Conservation (phyloP, 108 stramenopile genomes). For the Mediolabrus comicus region DNA sequence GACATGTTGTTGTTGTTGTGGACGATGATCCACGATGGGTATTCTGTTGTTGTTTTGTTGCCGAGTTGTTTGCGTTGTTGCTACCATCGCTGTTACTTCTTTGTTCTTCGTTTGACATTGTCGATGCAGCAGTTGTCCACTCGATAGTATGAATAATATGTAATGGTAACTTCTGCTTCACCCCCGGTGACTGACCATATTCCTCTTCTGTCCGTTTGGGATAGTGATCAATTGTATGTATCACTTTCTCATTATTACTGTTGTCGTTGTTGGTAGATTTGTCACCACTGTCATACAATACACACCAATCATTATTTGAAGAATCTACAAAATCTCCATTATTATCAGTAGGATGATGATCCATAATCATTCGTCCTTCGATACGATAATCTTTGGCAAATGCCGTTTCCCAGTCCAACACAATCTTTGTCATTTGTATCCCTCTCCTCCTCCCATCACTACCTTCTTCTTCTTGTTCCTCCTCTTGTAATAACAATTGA, state of each 20-base stretch:
- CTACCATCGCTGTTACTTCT: not conserved
- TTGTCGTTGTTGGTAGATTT: constrained; percentile 21
- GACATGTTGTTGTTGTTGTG: not conserved
- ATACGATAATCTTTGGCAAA: constrained; percentile 65
- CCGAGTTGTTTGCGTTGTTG: not conserved
- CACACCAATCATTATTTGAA: constrained; percentile 22
- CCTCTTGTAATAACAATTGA: not conserved
- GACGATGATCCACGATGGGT: not conserved
- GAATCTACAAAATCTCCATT: not conserved
- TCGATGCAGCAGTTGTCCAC: not conserved
- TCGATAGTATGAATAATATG: constrained; percentile 65
- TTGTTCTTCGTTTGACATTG: not conserved
- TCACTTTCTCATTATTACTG: too few species aligned
- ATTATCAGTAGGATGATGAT: constrained; percentile 11
- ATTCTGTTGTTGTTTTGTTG: not conserved
- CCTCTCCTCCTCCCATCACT: not conserved
- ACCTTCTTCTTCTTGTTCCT: not conserved
- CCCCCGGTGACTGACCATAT: constrained; percentile 66
- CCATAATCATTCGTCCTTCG: constrained; percentile 37
- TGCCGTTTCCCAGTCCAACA: constrained; percentile 83
- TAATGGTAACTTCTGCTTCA: constrained; percentile 52
- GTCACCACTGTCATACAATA: constrained; percentile 32
- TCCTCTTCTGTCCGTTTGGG: constrained; percentile 1
- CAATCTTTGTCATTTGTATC: constrained; percentile 44
- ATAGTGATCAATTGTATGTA: too few species aligned